phyloP scores from a whole-genome alignment of 2,329 filamentous ascomycete species.

The Aspergillus niger region DNA sequence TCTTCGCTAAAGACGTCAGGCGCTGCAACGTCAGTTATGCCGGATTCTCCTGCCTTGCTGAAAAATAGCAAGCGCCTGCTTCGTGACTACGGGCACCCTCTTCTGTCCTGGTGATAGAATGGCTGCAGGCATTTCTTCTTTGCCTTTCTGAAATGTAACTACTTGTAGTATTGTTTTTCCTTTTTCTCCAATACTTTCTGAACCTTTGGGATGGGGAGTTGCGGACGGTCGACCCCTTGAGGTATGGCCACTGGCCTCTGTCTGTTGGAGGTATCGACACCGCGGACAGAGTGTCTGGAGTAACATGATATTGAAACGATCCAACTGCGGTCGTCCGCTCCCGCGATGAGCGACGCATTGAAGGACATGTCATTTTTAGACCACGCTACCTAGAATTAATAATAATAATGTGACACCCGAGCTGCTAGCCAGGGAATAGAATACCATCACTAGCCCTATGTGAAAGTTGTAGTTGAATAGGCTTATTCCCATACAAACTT shows the following conservation, averaged over 20 bases:
- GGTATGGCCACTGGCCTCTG: not conserved
- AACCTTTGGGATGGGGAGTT: slow-evolving; percentile 12
- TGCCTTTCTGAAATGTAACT: slow-evolving; percentile 17
- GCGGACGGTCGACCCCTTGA: slow-evolving; percentile 5
- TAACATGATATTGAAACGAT: slow-evolving; percentile 25
- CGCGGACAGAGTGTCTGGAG: slow-evolving; percentile 12
- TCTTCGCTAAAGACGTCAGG: slow-evolving; percentile 3
- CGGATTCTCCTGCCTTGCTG: not conserved
- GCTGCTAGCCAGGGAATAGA: not conserved
- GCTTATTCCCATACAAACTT: not conserved
- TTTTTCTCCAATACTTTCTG: slow-evolving; percentile 3
- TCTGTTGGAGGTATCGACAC: slow-evolving; percentile 2
- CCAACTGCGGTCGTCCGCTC: slow-evolving; percentile 18
- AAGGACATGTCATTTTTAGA: slow-evolving; percentile 24
- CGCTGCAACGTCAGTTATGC: not conserved
- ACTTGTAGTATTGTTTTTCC: slow-evolving; percentile 14
- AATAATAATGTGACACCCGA: slow-evolving; percentile 23
- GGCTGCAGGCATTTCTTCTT: slow-evolving; percentile 15
- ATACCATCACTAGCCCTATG: too few relatives aligned
- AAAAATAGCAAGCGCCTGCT: slow-evolving; percentile 2
- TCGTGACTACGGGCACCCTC: slow-evolving; percentile 15
- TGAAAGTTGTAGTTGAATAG: not conserved
- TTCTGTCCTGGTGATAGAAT: slow-evolving; percentile 31
- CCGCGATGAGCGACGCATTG: slow-evolving; percentile 9
- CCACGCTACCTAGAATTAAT: slow-evolving; percentile 27